These are phyloP conservation scores for Pyrenophora graminea DNA, from an alignment of 2,329 filamentous ascomycete species.

Conservation along the genomic window DNA sequence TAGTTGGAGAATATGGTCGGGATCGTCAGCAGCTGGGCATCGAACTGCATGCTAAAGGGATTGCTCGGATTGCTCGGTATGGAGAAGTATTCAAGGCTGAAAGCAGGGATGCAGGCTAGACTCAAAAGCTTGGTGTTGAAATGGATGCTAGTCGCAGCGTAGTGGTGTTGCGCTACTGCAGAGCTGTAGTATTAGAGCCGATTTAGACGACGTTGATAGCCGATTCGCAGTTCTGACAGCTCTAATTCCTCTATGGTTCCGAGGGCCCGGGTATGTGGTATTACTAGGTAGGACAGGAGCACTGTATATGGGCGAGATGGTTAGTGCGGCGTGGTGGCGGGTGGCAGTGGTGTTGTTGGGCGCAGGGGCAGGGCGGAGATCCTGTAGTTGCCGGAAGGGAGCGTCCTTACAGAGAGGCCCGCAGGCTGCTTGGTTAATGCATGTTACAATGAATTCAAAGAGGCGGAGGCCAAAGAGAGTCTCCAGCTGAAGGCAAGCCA, in stretches of 20 bases:
- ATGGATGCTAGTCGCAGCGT: constrained; percentile 32
- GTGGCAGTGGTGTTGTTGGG: constrained; percentile 22
- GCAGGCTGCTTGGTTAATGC: constrained; percentile 16
- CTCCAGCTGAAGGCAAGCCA: constrained; percentile 15
- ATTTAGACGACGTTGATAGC: constrained; percentile 30
- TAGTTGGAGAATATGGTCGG: constrained; percentile 29
- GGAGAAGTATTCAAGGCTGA: constrained; percentile 31
- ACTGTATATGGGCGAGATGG: constrained; percentile 31
- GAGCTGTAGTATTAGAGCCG: constrained; percentile 30
- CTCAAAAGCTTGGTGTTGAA: constrained; percentile 26
- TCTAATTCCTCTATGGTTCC: constrained; percentile 15
- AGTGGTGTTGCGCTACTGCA: constrained; percentile 40
- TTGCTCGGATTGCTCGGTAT: constrained; percentile 24
- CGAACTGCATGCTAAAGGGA: constrained; percentile 39
- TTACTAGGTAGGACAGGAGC: constrained; percentile 26
- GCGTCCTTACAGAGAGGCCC: constrained; percentile 23
- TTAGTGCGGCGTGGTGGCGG: constrained; percentile 27
- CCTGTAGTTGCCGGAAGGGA: constrained; percentile 24
- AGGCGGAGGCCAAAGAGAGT: constrained; percentile 22
- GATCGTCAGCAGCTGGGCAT: constrained; percentile 35
- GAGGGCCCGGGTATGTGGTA: constrained; percentile 28
- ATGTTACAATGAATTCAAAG: constrained; percentile 15
- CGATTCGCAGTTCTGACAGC: constrained; percentile 22
- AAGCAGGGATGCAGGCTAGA: constrained; percentile 30
- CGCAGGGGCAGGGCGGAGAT: constrained; percentile 27